Evolutionary conservation across 495 filamentous ascomycete species (phyloP).

Genomic region (Friedmanniomyces endolithicus): DNA sequence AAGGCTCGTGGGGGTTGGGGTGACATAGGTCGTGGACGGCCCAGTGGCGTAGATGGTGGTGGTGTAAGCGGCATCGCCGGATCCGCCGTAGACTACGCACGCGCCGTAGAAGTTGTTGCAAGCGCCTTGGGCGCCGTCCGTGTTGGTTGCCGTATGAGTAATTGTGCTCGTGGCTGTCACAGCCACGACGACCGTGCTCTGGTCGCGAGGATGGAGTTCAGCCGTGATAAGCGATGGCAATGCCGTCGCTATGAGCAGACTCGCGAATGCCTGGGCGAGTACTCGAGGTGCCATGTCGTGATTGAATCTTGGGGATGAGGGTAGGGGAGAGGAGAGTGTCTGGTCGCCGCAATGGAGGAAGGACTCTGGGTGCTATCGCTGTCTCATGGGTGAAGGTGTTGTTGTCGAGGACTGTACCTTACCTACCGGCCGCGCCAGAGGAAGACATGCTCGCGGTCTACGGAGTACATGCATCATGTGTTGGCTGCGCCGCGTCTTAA

Average conservation of each 20-base stretch:
- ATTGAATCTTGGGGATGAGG: no score
- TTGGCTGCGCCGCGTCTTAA: no score
- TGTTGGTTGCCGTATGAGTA: slow-evolving; percentile 3
- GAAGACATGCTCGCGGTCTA: no score
- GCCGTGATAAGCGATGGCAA: background rate
- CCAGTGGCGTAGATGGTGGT: slow-evolving; percentile 9
- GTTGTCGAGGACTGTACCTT: no score
- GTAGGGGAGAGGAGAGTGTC: no score
- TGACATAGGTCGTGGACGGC: background rate
- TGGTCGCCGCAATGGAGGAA: no score
- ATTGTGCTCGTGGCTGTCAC: slow-evolving; percentile 7
- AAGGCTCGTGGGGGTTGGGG: background rate
- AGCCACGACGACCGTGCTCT: slow-evolving; percentile 6
- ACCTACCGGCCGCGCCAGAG: no score
- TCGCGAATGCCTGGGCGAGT: background rate
- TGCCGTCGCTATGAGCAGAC: background rate
- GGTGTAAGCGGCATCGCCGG: slow-evolving; percentile 2
- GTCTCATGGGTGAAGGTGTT: no score
- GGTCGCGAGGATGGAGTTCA: background rate
- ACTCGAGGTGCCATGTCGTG: background rate
- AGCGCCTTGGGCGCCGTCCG: slow-evolving; percentile 1
- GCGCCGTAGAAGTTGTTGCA: slow-evolving; percentile 16
- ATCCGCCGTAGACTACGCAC: slow-evolving; percentile 11
- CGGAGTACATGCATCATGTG: no score
- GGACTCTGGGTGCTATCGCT: no score